A percentile compares a stretch with the other conserved stretches of the same genome.
Evolutionary conservation across 2,329 filamentous ascomycete species (phyloP).

Genomic region (Colletotrichum paranaense): DNA sequence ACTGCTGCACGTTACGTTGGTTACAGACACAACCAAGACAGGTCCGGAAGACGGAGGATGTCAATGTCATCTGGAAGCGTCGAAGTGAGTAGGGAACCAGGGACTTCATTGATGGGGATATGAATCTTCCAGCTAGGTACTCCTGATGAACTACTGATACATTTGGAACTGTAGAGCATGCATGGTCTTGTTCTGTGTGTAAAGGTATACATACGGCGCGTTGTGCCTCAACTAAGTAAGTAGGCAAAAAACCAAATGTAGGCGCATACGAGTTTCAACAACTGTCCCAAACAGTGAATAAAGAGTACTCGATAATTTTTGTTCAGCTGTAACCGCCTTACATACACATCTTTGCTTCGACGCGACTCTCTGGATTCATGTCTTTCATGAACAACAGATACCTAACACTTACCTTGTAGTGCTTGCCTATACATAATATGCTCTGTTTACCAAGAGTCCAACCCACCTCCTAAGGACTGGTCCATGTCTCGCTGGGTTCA

Average conservation of each 20-base stretch:
- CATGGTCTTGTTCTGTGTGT: neutral
- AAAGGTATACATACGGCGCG: neutral
- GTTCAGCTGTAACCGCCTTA: neutral
- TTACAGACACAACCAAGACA: conserved; percentile 1
- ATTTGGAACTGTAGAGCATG: neutral
- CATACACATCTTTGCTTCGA: neutral
- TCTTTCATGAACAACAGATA: neutral
- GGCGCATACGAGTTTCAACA: neutral
- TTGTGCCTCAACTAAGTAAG: neutral
- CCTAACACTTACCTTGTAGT: no score
- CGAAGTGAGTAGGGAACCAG: neutral
- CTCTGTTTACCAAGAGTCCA: neutral
- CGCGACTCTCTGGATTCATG: neutral
- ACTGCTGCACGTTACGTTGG: neutral
- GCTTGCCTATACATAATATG: neutral
- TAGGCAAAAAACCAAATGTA: neutral
- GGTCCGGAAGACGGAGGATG: neutral
- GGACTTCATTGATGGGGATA: neutral
- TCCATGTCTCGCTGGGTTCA: neutral
- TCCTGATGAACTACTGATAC: neutral
- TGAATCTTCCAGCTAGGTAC: neutral
- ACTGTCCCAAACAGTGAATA: neutral
- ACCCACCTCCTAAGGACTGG: neutral
- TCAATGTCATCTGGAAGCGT: neutral
- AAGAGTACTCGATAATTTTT: neutral